Conservation (phyloP, 345 rosid species). For the Hibiscus tridactylites region DNA sequence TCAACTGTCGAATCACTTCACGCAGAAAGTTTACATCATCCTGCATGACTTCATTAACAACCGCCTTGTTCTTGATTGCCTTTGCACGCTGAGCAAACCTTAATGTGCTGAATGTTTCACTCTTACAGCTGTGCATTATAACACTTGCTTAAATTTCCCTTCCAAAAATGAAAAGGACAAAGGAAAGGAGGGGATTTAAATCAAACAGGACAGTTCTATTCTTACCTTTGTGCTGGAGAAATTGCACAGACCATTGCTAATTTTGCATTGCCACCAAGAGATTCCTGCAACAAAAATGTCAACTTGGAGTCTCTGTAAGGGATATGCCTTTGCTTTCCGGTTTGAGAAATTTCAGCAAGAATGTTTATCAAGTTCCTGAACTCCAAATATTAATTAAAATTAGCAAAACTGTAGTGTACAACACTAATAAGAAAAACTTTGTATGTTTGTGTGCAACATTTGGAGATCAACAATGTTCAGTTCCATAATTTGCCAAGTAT, state of each 20-base stretch:
- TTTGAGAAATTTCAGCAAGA: slow-evolving; percentile 96
- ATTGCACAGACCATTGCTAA: slow-evolving; percentile 94
- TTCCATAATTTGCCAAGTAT: neutral
- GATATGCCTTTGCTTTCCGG: slow-evolving; percentile 95
- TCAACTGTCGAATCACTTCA: slow-evolving; percentile 78
- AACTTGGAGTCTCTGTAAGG: slow-evolving; percentile 97
- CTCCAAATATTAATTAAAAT: slow-evolving; percentile 13
- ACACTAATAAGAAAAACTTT: neutral
- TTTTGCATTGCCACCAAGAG: slow-evolving; percentile 99
- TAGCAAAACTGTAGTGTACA: neutral
- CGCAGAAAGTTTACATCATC: slow-evolving; percentile 86
- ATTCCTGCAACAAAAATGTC: slow-evolving; percentile 92
- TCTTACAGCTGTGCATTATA: slow-evolving; percentile 82
- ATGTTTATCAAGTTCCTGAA: slow-evolving; percentile 95
- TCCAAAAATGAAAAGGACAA: neutral
- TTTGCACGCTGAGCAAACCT: slow-evolving; percentile 98
- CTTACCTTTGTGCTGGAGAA: slow-evolving; percentile 82
- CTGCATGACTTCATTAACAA: slow-evolving; percentile 92
- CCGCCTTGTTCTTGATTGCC: slow-evolving; percentile 90
- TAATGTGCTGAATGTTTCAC: slow-evolving; percentile 89
- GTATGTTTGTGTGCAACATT: no score
- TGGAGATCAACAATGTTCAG: neutral
- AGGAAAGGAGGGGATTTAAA: neutral
- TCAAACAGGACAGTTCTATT: neutral
- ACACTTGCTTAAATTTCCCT: slow-evolving; percentile 14